phyloP scores from a whole-genome alignment of 257 asterid genomes.

The Jacaranda mimosifolia region DNA sequence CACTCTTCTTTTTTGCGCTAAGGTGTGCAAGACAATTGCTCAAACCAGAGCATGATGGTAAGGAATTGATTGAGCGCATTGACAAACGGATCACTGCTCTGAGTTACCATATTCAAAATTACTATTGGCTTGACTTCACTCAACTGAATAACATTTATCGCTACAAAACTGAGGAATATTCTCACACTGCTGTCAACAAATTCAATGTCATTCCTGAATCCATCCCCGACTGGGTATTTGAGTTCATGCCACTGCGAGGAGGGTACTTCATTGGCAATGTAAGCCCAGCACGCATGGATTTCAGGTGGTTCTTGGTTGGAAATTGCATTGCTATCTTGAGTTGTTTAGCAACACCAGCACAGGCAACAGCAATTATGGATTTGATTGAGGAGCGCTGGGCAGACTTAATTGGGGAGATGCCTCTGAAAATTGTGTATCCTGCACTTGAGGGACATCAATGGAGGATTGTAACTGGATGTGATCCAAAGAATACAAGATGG shows the following conservation, averaged over 20 bases:
- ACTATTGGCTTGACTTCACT: slow-evolving; percentile 75
- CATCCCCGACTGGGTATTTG: slow-evolving; percentile 68
- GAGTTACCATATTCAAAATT: slow-evolving; percentile 62
- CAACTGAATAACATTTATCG: slow-evolving; percentile 72
- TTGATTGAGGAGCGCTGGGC: slow-evolving; percentile 68
- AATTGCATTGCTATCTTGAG: slow-evolving; percentile 68
- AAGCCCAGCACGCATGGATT: slow-evolving; percentile 74
- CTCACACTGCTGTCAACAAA: slow-evolving; percentile 74
- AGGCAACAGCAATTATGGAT: slow-evolving; percentile 67
- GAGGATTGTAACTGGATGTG: slow-evolving; percentile 66
- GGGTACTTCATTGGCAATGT: slow-evolving; percentile 69
- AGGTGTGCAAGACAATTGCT: slow-evolving; percentile 69
- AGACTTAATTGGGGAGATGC: slow-evolving; percentile 68
- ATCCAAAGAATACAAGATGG: slow-evolving; percentile 73
- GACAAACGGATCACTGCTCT: slow-evolving; percentile 68
- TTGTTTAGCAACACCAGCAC: slow-evolving; percentile 61
- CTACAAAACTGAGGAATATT: slow-evolving; percentile 70
- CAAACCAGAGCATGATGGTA: slow-evolving; percentile 60
- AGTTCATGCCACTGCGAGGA: slow-evolving; percentile 67
- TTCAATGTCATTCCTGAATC: slow-evolving; percentile 72
- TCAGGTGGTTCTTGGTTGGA: slow-evolving; percentile 67
- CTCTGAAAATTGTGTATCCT: slow-evolving; percentile 63
- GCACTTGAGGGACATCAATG: slow-evolving; percentile 69
- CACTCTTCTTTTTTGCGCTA: slow-evolving; percentile 72
- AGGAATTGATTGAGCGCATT: slow-evolving; percentile 64